Percentiles rank a stretch among this genome's conserved stretches.
These are phyloP conservation scores for Fistulifera pelliculosa DNA, from an alignment of 108 stramenopile species.

Conservation along the genomic window DNA sequence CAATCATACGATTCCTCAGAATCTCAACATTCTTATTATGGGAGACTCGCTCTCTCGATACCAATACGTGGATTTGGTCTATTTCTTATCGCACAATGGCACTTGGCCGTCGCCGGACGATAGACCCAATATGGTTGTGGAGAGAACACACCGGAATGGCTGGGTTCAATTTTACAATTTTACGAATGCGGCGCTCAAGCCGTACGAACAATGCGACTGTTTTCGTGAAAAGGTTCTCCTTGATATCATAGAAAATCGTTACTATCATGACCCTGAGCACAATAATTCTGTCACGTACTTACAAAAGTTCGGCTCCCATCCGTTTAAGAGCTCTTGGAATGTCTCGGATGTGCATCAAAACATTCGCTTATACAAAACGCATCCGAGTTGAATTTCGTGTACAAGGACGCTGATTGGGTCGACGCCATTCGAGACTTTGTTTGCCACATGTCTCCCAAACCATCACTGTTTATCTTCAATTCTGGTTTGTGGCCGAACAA, in stretches of 20 bases:
- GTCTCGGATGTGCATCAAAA: not conserved
- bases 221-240: not conserved
- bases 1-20: not conserved
- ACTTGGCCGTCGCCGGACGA: not conserved
- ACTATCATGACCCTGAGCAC: not conserved
- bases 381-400: too few relatives aligned
- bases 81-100: not conserved
- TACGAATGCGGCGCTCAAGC: not conserved
- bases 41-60: constrained; percentile 2
- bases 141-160: not conserved
- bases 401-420: not conserved
- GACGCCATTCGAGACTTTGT: constrained; percentile 7
- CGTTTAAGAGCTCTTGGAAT: too few relatives aligned
- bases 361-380: not conserved
- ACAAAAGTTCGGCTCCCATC: not conserved
- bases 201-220: not conserved
- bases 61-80: constrained; percentile 2
- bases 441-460: constrained; percentile 5
- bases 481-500: constrained; percentile 1
- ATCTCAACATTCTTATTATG: not conserved
- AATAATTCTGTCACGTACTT: constrained; percentile 1
- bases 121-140: not conserved
- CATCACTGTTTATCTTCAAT: constrained; percentile 5
- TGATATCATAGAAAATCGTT: not conserved
- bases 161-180: not conserved